Evolutionary conservation across 1,139 yeast genomes (phyloP).

Genomic region (Yamadazyma triangularis): DNA sequence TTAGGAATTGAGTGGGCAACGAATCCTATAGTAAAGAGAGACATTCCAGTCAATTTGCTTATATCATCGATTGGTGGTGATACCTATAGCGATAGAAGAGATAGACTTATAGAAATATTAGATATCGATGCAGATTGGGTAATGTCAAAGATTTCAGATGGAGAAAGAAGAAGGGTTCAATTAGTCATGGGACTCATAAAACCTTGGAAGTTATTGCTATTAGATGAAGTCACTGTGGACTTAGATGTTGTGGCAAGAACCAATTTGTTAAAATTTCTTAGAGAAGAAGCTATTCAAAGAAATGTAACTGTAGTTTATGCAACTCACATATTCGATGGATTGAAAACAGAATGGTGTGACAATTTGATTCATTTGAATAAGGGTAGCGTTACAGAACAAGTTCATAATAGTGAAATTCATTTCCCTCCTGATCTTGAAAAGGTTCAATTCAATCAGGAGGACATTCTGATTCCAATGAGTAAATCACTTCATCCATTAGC

Average conservation of each 20-base stretch:
- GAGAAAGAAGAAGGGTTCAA: constrained; percentile 92
- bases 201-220: constrained; percentile 80
- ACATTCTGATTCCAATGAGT: constrained; percentile 36
- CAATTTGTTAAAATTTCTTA: constrained; percentile 64
- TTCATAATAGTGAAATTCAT: constrained; percentile 15
- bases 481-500: constrained; percentile 69
- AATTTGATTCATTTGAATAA: constrained; percentile 72
- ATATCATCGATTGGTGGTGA: constrained; percentile 84
- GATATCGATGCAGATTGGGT: constrained; percentile 89
- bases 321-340: constrained; percentile 94
- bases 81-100: constrained; percentile 67
- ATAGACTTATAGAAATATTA: constrained; percentile 64
- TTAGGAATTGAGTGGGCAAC: constrained; percentile 98
- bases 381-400: constrained; percentile 44
- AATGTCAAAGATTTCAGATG: constrained; percentile 89
- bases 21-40: constrained; percentile 84
- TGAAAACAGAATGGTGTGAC: constrained; percentile 81
- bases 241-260: constrained; percentile 88
- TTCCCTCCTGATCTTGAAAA: constrained; percentile 17
- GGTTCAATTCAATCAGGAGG: constrained; percentile 11
- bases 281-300: constrained; percentile 62
- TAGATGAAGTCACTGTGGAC: constrained; percentile 96
- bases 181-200: constrained; percentile 86
- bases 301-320: constrained; percentile 80
- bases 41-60: constrained; percentile 77